Base-by-base conservation (phyloP, 768 basidiomycete genomes). In the Trametes cinnabarina region DNA sequence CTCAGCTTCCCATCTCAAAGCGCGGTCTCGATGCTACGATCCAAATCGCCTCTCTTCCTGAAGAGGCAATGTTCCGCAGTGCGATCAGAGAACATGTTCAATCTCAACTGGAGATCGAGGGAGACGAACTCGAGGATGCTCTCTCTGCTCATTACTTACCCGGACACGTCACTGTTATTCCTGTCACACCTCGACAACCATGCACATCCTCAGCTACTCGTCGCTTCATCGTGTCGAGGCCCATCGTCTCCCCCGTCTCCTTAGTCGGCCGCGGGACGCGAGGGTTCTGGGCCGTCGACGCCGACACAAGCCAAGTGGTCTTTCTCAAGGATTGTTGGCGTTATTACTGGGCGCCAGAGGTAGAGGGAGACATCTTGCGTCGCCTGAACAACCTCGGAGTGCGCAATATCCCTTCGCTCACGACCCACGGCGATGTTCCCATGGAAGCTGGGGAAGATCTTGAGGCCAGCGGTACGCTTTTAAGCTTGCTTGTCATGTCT, bases 21-120 rank as follows among this genome's bases (percentile, higher is more conserved):
- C 64, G 73, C 3, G 73, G 76, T 1, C 55, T 63, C 34, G 73
- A 68, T 22, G 41, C 34, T 19, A 65, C 62, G 1, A 53, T 58
- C 12, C 22, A 22, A 10, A 6, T n/a, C 20, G 60, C 54, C 0
- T 22, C 43, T 3, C 25, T 25, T 1, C 32, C 32, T 4, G 55
- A 61, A 15, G 60, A 61, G 35, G 4, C 20, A 11, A 26, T 41
- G 5, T 57, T 57, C 50, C 43, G 51, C 4, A 22, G 47, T 1
- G 28, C 30, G 19, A 28, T 61, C 50, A 47, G 26, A 11, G 19
- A 30, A 12, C 44, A 57, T 10, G 55, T 52, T 4, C 23, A 20
- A 5, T 2, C 25, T 2, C 55, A 61, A 30, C 28, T 52, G 2
- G 43, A 26, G n/a, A 2, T 56, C 17, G 6, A 20, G 7, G 53